Evolutionary conservation across 805 yeast species (phyloP).

Genomic region (Wickerhamiella dianesei): DNA sequence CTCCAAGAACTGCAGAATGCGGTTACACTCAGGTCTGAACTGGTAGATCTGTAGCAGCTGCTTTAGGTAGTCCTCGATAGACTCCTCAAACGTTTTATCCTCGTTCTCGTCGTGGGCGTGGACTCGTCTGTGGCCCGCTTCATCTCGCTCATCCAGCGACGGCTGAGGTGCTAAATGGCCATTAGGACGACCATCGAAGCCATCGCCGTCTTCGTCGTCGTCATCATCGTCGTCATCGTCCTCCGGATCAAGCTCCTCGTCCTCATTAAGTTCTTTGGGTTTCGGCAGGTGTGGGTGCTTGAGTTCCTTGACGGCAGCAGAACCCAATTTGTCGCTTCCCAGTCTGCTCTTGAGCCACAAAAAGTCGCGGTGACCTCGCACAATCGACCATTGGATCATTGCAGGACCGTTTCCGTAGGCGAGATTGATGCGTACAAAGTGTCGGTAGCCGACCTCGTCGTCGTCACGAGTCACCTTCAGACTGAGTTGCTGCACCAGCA

Average conservation of each 20-base stretch:
- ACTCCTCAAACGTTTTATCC: slow-evolving; percentile 13
- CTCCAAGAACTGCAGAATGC: slow-evolving; percentile 76
- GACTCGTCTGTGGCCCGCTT: neutral
- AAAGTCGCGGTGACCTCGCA: slow-evolving; percentile 59
- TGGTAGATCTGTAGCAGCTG: slow-evolving; percentile 45
- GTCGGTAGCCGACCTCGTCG: slow-evolving; percentile 31
- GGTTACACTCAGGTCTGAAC: slow-evolving; percentile 68
- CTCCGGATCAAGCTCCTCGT: slow-evolving; percentile 4
- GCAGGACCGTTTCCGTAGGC: slow-evolving; percentile 84
- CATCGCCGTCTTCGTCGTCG: slow-evolving; percentile 5
- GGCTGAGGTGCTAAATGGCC: no score
- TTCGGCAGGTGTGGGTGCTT: slow-evolving; percentile 34
- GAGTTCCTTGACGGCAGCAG: slow-evolving; percentile 16
- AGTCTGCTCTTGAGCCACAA: slow-evolving; percentile 56
- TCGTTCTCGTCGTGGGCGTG: neutral
- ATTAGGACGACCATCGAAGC: neutral
- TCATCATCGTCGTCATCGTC: slow-evolving; percentile 1
- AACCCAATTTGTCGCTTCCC: slow-evolving; percentile 2
- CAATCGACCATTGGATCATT: slow-evolving; percentile 66
- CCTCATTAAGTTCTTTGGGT: slow-evolving; percentile 4
- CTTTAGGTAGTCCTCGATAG: slow-evolving; percentile 54
- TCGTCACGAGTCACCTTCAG: slow-evolving; percentile 35
- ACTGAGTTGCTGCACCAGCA: slow-evolving; percentile 59
- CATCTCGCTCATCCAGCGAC: no score
- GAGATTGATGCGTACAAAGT: slow-evolving; percentile 47